phyloP scores from a whole-genome alignment of 2,329 filamentous ascomycete species.

The Fusarium metavorans region DNA sequence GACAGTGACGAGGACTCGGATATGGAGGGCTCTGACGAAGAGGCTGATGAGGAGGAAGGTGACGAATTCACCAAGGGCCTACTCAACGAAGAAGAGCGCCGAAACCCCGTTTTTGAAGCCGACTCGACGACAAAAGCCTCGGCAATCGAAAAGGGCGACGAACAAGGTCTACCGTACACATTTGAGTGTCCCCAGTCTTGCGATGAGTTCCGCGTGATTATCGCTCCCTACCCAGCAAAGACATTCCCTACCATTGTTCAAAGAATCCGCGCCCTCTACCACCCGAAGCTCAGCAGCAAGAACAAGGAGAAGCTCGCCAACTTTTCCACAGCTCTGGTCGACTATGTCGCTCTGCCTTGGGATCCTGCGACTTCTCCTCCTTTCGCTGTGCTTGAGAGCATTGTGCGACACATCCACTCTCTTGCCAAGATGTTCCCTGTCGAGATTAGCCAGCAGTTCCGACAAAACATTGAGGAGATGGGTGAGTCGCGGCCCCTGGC shows the following conservation, averaged over 20 bases:
- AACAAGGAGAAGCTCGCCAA: constrained; percentile 86
- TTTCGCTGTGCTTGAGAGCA: constrained; percentile 78
- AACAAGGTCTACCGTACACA: constrained; percentile 79
- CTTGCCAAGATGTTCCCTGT: constrained; percentile 87
- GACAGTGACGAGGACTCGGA: constrained; percentile 67
- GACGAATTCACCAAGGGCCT: constrained; percentile 81
- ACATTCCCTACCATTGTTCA: constrained; percentile 85
- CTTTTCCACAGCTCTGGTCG: constrained; percentile 75
- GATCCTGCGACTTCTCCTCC: constrained; percentile 60
- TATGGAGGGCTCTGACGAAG: constrained; percentile 58
- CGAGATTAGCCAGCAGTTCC: constrained; percentile 82
- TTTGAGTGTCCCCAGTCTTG: constrained; percentile 87
- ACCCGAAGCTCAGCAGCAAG: constrained; percentile 84
- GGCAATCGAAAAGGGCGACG: constrained; percentile 55
- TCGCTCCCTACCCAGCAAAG: constrained; percentile 69
- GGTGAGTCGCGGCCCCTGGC: constrained; percentile 60
- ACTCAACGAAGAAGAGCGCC: constrained; percentile 68
- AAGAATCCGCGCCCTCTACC: constrained; percentile 90
- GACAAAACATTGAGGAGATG: constrained; percentile 75
- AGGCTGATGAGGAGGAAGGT: constrained; percentile 59
- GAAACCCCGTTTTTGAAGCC: constrained; percentile 63
- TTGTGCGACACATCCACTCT: constrained; percentile 93
- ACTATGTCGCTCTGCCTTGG: constrained; percentile 67
- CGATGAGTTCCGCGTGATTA: constrained; percentile 77
- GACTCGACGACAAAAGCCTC: constrained; percentile 56